phyloP scores from a whole-genome alignment of 2,329 filamentous ascomycete species.

The Colletotrichum sp. region DNA sequence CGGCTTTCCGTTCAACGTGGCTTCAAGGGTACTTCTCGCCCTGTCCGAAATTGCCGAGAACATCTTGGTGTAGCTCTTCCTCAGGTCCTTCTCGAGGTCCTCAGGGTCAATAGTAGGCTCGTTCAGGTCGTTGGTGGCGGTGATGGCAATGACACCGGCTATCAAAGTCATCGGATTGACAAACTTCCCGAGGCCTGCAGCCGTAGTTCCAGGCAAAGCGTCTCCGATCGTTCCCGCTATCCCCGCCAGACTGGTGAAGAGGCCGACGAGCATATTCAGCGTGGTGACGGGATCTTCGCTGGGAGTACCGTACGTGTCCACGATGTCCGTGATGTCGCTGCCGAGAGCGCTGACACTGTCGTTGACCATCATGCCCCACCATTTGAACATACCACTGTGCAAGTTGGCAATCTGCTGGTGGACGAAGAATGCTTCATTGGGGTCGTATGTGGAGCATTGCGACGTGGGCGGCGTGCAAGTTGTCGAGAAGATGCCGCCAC shows the following conservation, averaged over 20 bases:
- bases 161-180: neutral
- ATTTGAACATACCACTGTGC: neutral
- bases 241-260: neutral
- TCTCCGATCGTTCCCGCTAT: neutral
- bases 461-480: neutral
- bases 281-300: neutral
- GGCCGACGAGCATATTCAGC: neutral
- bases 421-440: neutral
- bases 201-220: neutral
- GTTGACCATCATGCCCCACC: neutral
- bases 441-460: neutral
- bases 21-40: neutral
- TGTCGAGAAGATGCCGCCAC: neutral
- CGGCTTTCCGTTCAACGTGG: neutral
- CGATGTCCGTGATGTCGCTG: neutral
- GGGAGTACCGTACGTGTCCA: neutral
- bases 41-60: neutral
- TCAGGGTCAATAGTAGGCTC: neutral
- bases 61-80: neutral
- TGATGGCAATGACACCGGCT: neutral
- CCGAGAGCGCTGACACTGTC: neutral
- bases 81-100: neutral
- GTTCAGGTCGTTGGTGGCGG: neutral
- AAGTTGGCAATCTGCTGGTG: neutral
- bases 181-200: neutral